Evolutionary conservation across 768 basidiomycete species (phyloP).

Genomic region (Auriculariales sp.): DNA sequence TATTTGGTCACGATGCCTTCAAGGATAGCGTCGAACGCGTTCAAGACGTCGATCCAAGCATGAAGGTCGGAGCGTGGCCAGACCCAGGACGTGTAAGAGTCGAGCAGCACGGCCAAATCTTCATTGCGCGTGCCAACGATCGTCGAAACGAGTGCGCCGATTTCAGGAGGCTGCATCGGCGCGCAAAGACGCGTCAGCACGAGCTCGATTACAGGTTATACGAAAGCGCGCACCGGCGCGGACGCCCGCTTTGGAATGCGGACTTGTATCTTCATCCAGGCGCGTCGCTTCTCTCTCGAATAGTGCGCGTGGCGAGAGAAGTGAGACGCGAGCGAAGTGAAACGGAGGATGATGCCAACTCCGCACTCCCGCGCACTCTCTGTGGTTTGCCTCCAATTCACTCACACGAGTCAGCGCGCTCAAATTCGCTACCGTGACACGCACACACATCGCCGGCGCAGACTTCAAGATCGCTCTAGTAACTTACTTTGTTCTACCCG

Average conservation of each 20-base stretch:
- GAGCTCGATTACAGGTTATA: slow-evolving; percentile 9
- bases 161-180: slow-evolving; percentile 48
- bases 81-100: slow-evolving; percentile 67
- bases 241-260: slow-evolving; percentile 50
- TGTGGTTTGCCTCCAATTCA: background rate
- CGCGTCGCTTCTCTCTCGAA: too few species aligned
- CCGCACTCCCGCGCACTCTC: background rate
- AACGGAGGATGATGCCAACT: background rate
- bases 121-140: slow-evolving; percentile 53
- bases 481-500: too few species aligned
- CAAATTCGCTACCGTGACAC: too few species aligned
- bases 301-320: background rate
- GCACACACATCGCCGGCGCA: too few species aligned
- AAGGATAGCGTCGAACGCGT: slow-evolving; percentile 86
- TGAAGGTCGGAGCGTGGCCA: slow-evolving; percentile 96
- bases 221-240: slow-evolving; percentile 43
- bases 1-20: slow-evolving; percentile 74
- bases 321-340: background rate
- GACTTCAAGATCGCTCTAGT: too few species aligned
- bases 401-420: background rate
- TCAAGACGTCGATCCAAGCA: slow-evolving; percentile 89
- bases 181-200: slow-evolving; percentile 9
- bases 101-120: slow-evolving; percentile 53
- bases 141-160: slow-evolving; percentile 65
- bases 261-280: slow-evolving; percentile 64